A percentile compares a stretch with the other conserved stretches of the same genome.
phyloP scores from a whole-genome alignment of 352 stramenopile species.

The Phytophthora pluvialis region DNA sequence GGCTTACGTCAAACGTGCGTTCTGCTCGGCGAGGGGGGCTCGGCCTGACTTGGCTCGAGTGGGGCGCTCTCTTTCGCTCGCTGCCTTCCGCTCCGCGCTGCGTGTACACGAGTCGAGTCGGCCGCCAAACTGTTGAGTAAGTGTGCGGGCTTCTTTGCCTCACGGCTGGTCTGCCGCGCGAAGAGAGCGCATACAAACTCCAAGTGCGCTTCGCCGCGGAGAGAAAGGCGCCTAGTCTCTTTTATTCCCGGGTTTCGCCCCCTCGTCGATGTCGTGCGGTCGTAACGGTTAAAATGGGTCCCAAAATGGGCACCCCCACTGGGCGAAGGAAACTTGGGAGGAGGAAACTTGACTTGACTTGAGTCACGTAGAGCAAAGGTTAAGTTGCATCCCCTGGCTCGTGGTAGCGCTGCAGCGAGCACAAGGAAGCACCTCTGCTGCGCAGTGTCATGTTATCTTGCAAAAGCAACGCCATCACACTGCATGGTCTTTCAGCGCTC shows the following conservation, averaged over 20 bases:
- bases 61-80: conserved; percentile 21
- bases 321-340: too few species aligned
- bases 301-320: conserved; percentile 13
- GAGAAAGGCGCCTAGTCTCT: conserved; percentile 20
- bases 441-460: too few species aligned
- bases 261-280: conserved; percentile 32
- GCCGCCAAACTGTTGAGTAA: conserved; percentile 39
- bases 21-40: conserved; percentile 22
- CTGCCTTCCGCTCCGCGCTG: conserved; percentile 36
- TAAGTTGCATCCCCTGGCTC: too few species aligned
- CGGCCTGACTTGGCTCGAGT: conserved; percentile 22
- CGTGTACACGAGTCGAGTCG: conserved; percentile 35
- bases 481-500: too few species aligned
- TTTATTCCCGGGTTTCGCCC: conserved; percentile 26
- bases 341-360: background rate
- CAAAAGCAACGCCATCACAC: too few species aligned
- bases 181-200: conserved; percentile 36
- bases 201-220: conserved; percentile 8
- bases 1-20: conserved; percentile 29
- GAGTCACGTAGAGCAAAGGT: too few species aligned
- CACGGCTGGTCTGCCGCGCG: conserved; percentile 26
- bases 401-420: too few species aligned
- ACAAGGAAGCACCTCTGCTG: too few species aligned
- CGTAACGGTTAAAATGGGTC: conserved; percentile 26
- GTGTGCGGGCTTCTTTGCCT: conserved; percentile 25